A percentile compares a stretch with the other conserved stretches of the same genome.
phyloP scores from a whole-genome alignment of 345 rosid genomes.

The Erodium maritimum region DNA sequence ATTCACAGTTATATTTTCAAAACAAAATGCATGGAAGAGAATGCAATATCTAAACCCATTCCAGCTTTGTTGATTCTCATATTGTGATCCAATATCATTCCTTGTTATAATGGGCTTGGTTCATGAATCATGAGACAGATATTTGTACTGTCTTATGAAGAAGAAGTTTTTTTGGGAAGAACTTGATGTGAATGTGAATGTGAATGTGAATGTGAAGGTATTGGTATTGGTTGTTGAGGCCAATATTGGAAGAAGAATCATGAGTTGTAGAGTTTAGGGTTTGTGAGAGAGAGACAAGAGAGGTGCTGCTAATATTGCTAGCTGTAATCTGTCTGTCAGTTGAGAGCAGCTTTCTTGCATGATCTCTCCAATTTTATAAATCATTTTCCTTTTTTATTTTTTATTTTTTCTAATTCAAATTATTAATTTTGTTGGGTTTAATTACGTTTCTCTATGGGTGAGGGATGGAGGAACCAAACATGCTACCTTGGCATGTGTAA shows the following conservation, averaged over 20 bases:
- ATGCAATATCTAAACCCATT: not conserved
- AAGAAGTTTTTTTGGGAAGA: conserved; percentile 70
- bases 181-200: no score
- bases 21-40: no score
- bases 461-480: no score
- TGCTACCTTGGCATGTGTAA: no score
- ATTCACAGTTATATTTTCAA: no score
- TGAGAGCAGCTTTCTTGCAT: conserved; percentile 89
- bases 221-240: no score
- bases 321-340: conserved; percentile 93
- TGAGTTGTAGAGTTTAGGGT: not conserved
- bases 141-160: conserved; percentile 84
- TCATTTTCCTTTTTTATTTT: conserved; percentile 4
- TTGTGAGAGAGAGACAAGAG: conserved; percentile 17
- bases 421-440: not conserved
- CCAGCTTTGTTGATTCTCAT: no score
- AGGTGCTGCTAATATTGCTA: conserved; percentile 34
- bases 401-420: not conserved
- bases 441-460: no score
- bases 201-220: no score
- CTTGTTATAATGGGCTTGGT: no score
- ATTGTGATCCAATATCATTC: no score
- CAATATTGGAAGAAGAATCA: no score
- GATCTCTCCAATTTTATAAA: conserved; percentile 23
- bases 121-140: conserved; percentile 11